Base-by-base conservation (phyloP, 192 early-diverging fungal species). In the Neocallimastix lanati region DNA sequence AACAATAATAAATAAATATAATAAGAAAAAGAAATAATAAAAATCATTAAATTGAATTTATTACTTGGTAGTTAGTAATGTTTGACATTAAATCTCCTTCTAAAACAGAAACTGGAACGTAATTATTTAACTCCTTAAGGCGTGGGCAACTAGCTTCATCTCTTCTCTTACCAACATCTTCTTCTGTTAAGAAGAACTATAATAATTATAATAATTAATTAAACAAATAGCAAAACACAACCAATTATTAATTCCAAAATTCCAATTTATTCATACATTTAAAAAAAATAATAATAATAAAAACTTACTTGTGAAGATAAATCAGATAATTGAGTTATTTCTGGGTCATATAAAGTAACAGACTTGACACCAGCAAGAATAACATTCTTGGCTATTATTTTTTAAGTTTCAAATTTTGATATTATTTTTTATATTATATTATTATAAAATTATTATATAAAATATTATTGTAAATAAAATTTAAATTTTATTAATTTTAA, bases 301-400 rank as follows among this genome's bases (percentile, higher is more conserved):
- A 27, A 50, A 77, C 78, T 29, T 87, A 94, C 93, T 86, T 96
- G 94, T 3, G 93, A 92, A 25, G 96, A 94, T 80, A 99, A 87
- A 85, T 99, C 98, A 28, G 89, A 83, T 28, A 96, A 81, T 80
- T 91, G 83, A 29, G 91, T 91, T 29, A 89, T 86, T 77, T 86
- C 89, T 33, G 93, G 90, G 84, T 99, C 98, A 82, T 96, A 92
- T 28, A 99, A 85, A 13, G 95, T 96, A 28, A 99, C 98, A 82
- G 95, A 97, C 87, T 99, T 99, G 79, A 99, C 98, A 78, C 98
- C 98, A 38, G 98, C 98, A 37, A 99, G 91, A 79, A 98, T 90
- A 29, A 99, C 91, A 84, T 99, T 99, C 85, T 99, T 99, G 82
- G 98, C 93, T 96, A 80, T 38, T 30, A 38, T 27, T 40, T 27